Evolutionary conservation across 2,329 filamentous ascomycete genomes (phyloP).

Genomic region (Fusarium sp.): DNA sequence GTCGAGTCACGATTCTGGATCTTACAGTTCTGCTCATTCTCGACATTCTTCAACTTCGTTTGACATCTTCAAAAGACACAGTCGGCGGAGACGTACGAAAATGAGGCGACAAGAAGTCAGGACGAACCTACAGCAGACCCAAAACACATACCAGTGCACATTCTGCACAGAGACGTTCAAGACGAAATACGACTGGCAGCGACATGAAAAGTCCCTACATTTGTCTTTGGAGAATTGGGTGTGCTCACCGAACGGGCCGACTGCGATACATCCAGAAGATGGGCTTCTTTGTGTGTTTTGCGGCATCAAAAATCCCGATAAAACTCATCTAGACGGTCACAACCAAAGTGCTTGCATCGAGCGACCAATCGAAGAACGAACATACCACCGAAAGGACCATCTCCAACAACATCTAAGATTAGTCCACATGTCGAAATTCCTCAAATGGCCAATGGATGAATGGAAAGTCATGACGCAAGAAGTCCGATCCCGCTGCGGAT

Average conservation of each 20-base stretch:
- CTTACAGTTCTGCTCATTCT: slow-evolving; percentile 37
- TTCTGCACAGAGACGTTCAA: slow-evolving; percentile 62
- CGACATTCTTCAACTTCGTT: slow-evolving; percentile 24
- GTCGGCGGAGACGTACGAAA: slow-evolving; percentile 30
- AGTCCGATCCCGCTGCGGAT: slow-evolving; percentile 57
- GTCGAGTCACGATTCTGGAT: slow-evolving; percentile 29
- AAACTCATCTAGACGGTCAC: slow-evolving; percentile 53
- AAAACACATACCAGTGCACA: slow-evolving; percentile 56
- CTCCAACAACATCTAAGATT: slow-evolving; percentile 57
- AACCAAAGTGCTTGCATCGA: slow-evolving; percentile 59
- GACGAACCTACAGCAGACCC: slow-evolving; percentile 23
- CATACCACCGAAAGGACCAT: slow-evolving; percentile 60
- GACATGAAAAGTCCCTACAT: slow-evolving; percentile 65
- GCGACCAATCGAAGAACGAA: slow-evolving; percentile 55
- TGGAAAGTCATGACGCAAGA: slow-evolving; percentile 56
- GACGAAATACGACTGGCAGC: slow-evolving; percentile 61
- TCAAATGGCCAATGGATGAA: slow-evolving; percentile 44
- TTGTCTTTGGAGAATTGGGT: slow-evolving; percentile 62
- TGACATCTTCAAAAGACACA: slow-evolving; percentile 32
- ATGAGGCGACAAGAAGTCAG: slow-evolving; percentile 27
- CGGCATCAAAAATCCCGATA: slow-evolving; percentile 50
- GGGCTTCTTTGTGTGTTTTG: slow-evolving; percentile 54
- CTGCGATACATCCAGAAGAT: slow-evolving; percentile 55
- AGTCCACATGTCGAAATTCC: slow-evolving; percentile 57
- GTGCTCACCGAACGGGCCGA: slow-evolving; percentile 53